A percentile compares a stretch with the other conserved stretches of the same genome.
Conservation (phyloP, 768 basidiomycete genomes). For the Hortiboletus flavorubellus region DNA sequence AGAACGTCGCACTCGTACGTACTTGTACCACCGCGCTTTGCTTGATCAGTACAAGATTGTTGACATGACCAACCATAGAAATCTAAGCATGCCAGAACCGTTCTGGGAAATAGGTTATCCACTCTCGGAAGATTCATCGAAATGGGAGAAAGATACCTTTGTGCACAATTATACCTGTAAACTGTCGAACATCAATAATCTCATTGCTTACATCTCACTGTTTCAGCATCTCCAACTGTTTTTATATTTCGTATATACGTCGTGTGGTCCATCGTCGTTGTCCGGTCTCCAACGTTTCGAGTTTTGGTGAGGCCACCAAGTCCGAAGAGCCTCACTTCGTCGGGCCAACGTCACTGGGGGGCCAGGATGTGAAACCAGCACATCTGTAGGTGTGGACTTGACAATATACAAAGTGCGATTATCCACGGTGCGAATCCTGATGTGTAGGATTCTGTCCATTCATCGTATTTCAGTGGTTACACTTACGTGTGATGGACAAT, state of each 20-base stretch:
- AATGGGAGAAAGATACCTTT: no score
- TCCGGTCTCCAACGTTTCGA: neutral
- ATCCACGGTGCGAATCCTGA: no score
- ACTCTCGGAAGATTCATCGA: no score
- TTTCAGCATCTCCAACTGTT: conserved; percentile 13
- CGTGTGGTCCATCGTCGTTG: neutral
- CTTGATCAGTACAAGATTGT: neutral
- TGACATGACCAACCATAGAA: conserved; percentile 38
- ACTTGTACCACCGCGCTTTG: neutral
- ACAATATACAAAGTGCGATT: no score
- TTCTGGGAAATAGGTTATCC: neutral
- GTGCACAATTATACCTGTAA: no score
- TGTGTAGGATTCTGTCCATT: no score
- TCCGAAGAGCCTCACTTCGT: no score
- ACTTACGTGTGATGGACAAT: no score
- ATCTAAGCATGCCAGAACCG: conserved; percentile 61
- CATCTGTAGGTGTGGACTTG: no score
- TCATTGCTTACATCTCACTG: conserved; percentile 26
- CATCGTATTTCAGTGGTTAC: no score
- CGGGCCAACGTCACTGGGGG: no score
- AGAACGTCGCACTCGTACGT: conserved; percentile 64
- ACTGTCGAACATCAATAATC: conserved; percentile 11
- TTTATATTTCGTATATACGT: conserved; percentile 10
- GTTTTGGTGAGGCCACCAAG: neutral
- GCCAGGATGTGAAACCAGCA: no score